Conservation (phyloP, 2,329 filamentous ascomycete genomes). For the Pseudogymnoascus sp. region DNA sequence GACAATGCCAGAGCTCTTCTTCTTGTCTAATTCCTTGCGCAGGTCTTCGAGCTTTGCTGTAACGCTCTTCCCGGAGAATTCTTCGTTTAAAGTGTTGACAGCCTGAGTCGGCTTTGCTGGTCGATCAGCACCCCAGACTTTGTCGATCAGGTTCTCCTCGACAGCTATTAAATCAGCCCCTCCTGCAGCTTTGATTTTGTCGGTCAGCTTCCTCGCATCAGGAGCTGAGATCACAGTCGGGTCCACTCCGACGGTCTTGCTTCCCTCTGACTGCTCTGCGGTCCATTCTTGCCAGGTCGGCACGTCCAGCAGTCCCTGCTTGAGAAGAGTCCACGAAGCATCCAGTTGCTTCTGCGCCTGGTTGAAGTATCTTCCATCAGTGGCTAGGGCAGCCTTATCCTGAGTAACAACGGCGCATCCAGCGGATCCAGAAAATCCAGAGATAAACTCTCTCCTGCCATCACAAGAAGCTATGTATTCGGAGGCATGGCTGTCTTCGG, state of each 20-base stretch:
- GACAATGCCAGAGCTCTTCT: slow-evolving; percentile 77
- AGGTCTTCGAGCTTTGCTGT: slow-evolving; percentile 77
- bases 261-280: slow-evolving; percentile 74
- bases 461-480: slow-evolving; percentile 98
- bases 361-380: slow-evolving; percentile 96
- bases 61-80: slow-evolving; percentile 76
- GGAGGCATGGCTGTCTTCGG: slow-evolving; percentile 93
- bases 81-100: slow-evolving; percentile 61
- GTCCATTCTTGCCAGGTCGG: slow-evolving; percentile 98
- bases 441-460: slow-evolving; percentile 82
- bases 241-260: slow-evolving; percentile 86
- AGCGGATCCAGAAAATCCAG: slow-evolving; percentile 89
- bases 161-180: slow-evolving; percentile 70
- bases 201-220: slow-evolving; percentile 66
- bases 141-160: slow-evolving; percentile 77
- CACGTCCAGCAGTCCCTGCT: slow-evolving; percentile 87
- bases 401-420: slow-evolving; percentile 84
- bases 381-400: slow-evolving; percentile 82
- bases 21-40: slow-evolving; percentile 86
- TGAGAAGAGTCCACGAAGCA: slow-evolving; percentile 81
- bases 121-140: slow-evolving; percentile 72
- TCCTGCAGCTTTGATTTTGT: slow-evolving; percentile 80
- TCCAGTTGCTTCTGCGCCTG: slow-evolving; percentile 89
- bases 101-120: slow-evolving; percentile 69
- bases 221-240: slow-evolving; percentile 73